Evolutionary conservation across 257 asterid genomes (phyloP), one percentile per base, ranked within the genome.

Genomic region (Capsicum rhomboideum): DNA sequence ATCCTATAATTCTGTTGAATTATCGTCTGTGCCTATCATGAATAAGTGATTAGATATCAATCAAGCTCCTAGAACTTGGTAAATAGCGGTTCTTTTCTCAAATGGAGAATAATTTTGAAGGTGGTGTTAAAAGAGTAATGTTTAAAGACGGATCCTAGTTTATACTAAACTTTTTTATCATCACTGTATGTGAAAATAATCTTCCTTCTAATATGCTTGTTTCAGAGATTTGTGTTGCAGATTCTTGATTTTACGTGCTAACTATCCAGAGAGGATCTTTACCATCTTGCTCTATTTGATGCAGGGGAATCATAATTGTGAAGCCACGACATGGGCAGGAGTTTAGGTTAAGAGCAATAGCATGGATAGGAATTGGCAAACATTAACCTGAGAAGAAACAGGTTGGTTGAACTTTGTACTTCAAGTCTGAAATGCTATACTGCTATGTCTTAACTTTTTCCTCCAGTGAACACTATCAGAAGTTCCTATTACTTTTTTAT

Each of bases 281-380:
- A 40, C 29, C 34, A 71, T 42, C 79, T 72, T 12, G 37, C 31
- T 69, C 28, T 40, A 69, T 82, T 52, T 82, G 78, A 53, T 84
- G 50, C 84, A 95, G 99, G 93, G 99, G 99, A 80, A 90, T 97
- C 87, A 95, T 93, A 58, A 97, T 95, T 85, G 98, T 97, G 89
- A 97, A 95, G 94, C 94, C 95, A 68, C 95, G 96, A 10, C 93
- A 93, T 40, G 95, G 99, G 29, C 98, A 93, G 85, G 97, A 97
- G 89, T 90, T 95, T 82, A 83, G 79, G 78, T 87, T 92, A 72
- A 91, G 99, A 91, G 97, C 99, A 86, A 97, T 97, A 78, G 97
- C 98, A 10, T 92, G 95, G 59, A 97, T 93, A 87, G 99, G 99
- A 85, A 95, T 93, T 83, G 99, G 97, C 77, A 93, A 93, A 90